Evolutionary conservation across 768 basidiomycete genomes (phyloP), one percentile per base, ranked within the genome.

Genomic region (Mycena maculata): DNA sequence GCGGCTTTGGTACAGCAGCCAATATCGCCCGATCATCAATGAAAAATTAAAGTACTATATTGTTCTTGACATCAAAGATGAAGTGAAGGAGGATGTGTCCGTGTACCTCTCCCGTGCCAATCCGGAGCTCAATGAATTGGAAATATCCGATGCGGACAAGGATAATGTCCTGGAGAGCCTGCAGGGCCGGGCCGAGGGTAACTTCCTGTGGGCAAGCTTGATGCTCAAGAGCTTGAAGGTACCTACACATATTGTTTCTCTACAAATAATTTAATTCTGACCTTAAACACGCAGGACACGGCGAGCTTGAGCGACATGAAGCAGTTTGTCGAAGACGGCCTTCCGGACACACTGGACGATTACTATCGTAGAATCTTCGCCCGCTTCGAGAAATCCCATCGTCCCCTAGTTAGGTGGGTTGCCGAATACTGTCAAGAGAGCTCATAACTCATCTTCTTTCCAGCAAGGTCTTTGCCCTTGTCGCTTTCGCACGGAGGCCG

Each of bases 391-490:
- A 31, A 44, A 28, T 45, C 48, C n/a, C 53, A 67, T 31, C 45
- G 62, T n/a, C 23, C 56, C 2, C 30, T 75, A 6, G 71, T 72
- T 12, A 58, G 64, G 74, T 74, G 69, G 20, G 28, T 50, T n/a
- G n/a, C 42, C 23, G 27, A 31, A 27, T 48, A 28, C 38, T 65
- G 38, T 20, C 15, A n/a, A 39, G 28, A 53, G 13, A n/a, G n/a
- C 10, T 15, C 45, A 36, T 48, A 31, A 47, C n/a, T 20, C 22
- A 60, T 31, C 16, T 25, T 22, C 31, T 64, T 22, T 44, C 10
- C 54, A 79, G 78, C 55, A 72, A 77, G 52, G 70, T 77, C 4
- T 74, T 76, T 48, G 65, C 76, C 0, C 68, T 79, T n/a, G 63
- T 79, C 2, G 72, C 71, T 1, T 77, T 72, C 56, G 73, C 77